Evolutionary conservation across 169 alveolate species (phyloP).

Genomic region (Cryptosporidium sp.): DNA sequence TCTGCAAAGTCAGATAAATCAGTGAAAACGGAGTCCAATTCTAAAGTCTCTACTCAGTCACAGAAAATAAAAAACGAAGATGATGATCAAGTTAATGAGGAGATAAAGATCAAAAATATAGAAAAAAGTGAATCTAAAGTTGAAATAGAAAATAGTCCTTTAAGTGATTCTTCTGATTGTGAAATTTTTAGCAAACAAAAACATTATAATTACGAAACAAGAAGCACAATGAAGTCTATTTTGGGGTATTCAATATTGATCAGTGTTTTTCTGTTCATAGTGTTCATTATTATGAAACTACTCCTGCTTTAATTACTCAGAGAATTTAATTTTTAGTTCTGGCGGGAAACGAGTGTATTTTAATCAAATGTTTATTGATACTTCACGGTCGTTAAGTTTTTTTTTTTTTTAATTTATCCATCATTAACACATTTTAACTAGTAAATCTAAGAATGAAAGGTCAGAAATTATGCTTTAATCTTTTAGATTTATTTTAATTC

Average conservation of each 20-base stretch:
- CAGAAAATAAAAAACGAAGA: background rate
- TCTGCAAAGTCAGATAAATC: background rate
- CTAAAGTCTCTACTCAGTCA: background rate
- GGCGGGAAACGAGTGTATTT: background rate
- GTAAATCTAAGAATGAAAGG: too few species aligned
- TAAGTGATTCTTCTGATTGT: conserved; percentile 27
- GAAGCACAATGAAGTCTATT: conserved; percentile 39
- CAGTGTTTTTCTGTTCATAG: background rate
- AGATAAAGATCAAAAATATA: background rate
- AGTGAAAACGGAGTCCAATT: background rate
- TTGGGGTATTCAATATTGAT: conserved; percentile 38
- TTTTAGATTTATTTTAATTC: too few species aligned
- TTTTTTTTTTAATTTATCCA: background rate
- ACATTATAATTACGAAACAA: conserved; percentile 38
- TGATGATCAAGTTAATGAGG: background rate
- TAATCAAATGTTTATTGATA: background rate
- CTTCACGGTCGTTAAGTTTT: background rate
- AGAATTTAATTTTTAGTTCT: background rate
- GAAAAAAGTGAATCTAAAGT: background rate
- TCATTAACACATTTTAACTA: background rate
- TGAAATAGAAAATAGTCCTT: background rate
- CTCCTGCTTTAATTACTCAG: conserved; percentile 21
- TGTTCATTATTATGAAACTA: conserved; percentile 29
- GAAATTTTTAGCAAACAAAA: conserved; percentile 4
- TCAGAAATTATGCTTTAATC: too few species aligned